phyloP scores from a whole-genome alignment of 2,329 filamentous ascomycete genomes.

The Trichoderma pleuroti region DNA sequence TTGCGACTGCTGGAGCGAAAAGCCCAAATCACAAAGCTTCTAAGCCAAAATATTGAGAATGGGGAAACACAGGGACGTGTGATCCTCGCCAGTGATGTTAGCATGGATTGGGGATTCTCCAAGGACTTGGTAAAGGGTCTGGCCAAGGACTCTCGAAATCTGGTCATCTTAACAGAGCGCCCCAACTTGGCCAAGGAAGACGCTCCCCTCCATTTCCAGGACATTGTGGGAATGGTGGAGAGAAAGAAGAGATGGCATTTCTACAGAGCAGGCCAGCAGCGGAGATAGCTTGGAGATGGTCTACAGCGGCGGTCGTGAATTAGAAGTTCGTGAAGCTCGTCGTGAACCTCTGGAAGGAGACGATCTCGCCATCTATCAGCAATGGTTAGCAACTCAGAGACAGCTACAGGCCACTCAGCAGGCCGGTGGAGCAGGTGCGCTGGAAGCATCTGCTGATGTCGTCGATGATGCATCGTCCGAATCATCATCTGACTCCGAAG shows the following conservation, averaged over 20 bases:
- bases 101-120: slow-evolving; percentile 92
- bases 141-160: slow-evolving; percentile 72
- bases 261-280: slow-evolving; percentile 51
- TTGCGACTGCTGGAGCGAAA: slow-evolving; percentile 78
- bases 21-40: slow-evolving; percentile 71
- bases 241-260: slow-evolving; percentile 61
- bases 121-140: slow-evolving; percentile 72
- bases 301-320: slow-evolving; percentile 58
- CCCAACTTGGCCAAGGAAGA: slow-evolving; percentile 41
- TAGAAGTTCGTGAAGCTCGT: slow-evolving; percentile 59
- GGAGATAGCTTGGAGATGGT: slow-evolving; percentile 64
- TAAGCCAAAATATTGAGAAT: slow-evolving; percentile 44
- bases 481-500: slow-evolving; percentile 80
- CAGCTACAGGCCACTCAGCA: slow-evolving; percentile 82
- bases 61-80: slow-evolving; percentile 57
- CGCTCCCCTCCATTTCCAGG: slow-evolving; percentile 61
- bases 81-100: slow-evolving; percentile 86
- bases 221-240: slow-evolving; percentile 80
- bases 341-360: slow-evolving; percentile 67
- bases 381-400: slow-evolving; percentile 84
- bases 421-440: slow-evolving; percentile 59
- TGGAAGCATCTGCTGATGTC: slow-evolving; percentile 68
- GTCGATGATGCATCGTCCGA: slow-evolving; percentile 84
- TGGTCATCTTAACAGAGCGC: slow-evolving; percentile 83
- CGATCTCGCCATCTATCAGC: slow-evolving; percentile 80